Conservation (phyloP, 148 eudicot genomes). For the Silene conica region DNA sequence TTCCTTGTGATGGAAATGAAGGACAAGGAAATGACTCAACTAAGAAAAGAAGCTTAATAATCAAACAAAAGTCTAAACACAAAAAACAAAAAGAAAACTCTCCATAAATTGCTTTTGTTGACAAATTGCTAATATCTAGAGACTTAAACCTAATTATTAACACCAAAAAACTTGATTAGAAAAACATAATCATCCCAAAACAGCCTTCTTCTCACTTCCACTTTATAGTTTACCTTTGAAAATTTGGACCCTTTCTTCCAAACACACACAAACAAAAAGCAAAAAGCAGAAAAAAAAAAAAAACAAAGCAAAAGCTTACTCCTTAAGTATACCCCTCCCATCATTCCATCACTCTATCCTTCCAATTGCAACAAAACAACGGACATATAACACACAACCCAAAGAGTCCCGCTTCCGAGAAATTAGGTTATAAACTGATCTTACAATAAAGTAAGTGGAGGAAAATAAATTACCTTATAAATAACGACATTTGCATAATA, state of each 20-base stretch:
- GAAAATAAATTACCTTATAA: no score
- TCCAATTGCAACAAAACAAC: neutral
- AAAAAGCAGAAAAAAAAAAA: no score
- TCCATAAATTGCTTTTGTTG: neutral
- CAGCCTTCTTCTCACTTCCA: neutral
- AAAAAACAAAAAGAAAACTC: neutral
- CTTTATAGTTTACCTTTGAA: neutral
- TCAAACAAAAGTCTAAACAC: neutral
- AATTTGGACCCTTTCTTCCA: neutral
- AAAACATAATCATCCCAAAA: neutral
- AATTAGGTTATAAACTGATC: no score
- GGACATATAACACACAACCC: constrained; percentile 1
- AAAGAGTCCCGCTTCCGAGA: no score
- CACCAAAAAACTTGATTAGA: neutral
- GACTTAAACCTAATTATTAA: neutral
- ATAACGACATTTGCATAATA: no score
- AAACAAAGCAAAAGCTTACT: neutral
- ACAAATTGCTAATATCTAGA: neutral
- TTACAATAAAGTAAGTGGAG: no score
- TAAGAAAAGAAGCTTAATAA: neutral
- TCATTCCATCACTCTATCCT: neutral
- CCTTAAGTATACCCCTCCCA: neutral
- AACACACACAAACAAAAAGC: neutral
- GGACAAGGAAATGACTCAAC: neutral
- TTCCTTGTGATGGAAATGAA: no score